phyloP scores from a whole-genome alignment of 2,329 filamentous ascomycete species.

The Ascochyta viciae-villosae region DNA sequence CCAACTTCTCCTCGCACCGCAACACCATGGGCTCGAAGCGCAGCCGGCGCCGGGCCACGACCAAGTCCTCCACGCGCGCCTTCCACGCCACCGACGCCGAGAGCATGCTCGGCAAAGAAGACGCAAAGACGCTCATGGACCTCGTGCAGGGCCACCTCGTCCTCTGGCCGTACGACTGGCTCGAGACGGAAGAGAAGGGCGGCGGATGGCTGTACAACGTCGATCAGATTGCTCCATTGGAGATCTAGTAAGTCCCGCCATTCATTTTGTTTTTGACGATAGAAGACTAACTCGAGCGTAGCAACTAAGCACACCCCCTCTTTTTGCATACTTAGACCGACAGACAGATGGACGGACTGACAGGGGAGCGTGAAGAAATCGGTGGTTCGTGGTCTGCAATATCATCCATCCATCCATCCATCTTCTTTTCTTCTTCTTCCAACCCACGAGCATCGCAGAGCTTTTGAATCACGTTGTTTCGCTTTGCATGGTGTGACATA shows the following conservation, averaged over 20 bases:
- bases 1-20: conserved; percentile 21
- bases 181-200: conserved; percentile 83
- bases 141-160: conserved; percentile 89
- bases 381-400: too few relatives aligned
- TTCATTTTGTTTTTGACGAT: background rate
- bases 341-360: too few relatives aligned
- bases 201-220: conserved; percentile 98
- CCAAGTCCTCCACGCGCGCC: conserved; percentile 70
- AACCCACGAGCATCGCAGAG: too few relatives aligned
- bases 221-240: conserved; percentile 91
- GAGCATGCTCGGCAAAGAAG: conserved; percentile 69
- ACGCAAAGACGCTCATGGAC: conserved; percentile 81
- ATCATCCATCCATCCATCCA: too few relatives aligned
- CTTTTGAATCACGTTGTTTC: too few relatives aligned
- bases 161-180: conserved; percentile 92
- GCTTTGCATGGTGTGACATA: too few relatives aligned
- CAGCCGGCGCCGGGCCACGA: conserved; percentile 71
- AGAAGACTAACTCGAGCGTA: background rate
- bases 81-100: conserved; percentile 72
- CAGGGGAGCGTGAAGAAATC: too few relatives aligned
- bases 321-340: too few relatives aligned
- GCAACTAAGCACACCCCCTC: background rate
- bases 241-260: conserved; percentile 75
- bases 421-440: too few relatives aligned
- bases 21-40: conserved; percentile 29